Evolutionary conservation across 2,329 filamentous ascomycete species (phyloP).

Genomic region (Fusarium sp.): DNA sequence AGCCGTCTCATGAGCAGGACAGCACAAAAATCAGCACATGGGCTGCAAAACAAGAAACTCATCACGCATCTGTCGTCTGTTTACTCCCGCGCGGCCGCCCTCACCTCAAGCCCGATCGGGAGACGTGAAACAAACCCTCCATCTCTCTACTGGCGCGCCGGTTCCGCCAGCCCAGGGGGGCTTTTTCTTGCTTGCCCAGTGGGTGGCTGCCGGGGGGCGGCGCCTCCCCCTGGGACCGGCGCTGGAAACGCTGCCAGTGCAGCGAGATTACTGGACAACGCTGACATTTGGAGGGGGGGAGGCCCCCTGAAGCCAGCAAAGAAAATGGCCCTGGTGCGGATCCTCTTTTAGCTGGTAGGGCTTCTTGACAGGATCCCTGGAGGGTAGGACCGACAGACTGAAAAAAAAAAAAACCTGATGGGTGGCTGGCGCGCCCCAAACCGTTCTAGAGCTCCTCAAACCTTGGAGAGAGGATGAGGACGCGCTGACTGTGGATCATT

Average conservation of each 20-base stretch:
- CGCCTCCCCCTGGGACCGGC: slow-evolving; percentile 42
- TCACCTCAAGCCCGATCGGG: slow-evolving; percentile 38
- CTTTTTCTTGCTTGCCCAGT: slow-evolving; percentile 16
- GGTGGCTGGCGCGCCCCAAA: slow-evolving; percentile 12
- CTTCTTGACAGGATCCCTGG: slow-evolving; percentile 14
- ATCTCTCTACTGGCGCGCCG: not conserved
- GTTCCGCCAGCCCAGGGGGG: not conserved
- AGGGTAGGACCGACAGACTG: not conserved
- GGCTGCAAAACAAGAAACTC: not conserved
- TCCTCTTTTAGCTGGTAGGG: slow-evolving; percentile 43
- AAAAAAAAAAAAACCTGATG: slow-evolving; percentile 13
- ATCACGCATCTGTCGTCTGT: slow-evolving; percentile 13
- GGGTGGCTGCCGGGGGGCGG: slow-evolving; percentile 41
- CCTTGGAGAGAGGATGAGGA: slow-evolving; percentile 8
- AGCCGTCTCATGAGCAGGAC: not conserved
- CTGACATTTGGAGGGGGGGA: slow-evolving; percentile 22
- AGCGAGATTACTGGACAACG: slow-evolving; percentile 23
- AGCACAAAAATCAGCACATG: slow-evolving; percentile 23
- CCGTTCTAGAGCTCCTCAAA: slow-evolving; percentile 3
- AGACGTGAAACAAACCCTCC: slow-evolving; percentile 39
- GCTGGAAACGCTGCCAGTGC: slow-evolving; percentile 24
- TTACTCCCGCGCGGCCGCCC: slow-evolving; percentile 24
- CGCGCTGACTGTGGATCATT: slow-evolving; percentile 32
- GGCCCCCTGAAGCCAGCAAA: slow-evolving; percentile 31
- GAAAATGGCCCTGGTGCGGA: slow-evolving; percentile 37